phyloP scores from a whole-genome alignment of 305 asterid species.

The Solanum hybrid region DNA sequence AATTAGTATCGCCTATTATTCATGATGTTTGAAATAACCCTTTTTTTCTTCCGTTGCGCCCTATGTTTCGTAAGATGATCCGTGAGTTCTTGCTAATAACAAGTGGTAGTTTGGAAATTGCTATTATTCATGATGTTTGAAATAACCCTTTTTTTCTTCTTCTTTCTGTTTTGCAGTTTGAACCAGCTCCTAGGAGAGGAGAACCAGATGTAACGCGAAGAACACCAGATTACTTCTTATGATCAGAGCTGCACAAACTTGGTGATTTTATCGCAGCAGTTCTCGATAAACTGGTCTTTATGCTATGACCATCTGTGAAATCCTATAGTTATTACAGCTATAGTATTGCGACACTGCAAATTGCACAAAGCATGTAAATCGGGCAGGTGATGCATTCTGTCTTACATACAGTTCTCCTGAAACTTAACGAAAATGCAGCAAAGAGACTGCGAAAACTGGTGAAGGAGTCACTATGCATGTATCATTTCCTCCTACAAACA shows the following conservation, averaged over 20 bases:
- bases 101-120: neutral
- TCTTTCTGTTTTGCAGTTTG: conserved; percentile 49
- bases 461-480: neutral
- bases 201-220: conserved; percentile 95
- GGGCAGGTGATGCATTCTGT: conserved; percentile 3
- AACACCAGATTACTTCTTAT: conserved; percentile 91
- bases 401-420: neutral
- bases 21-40: too few species aligned
- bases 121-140: neutral
- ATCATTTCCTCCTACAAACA: neutral
- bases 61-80: neutral
- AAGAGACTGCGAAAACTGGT: neutral
- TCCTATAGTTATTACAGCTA: neutral
- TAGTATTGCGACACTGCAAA: neutral
- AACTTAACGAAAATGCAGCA: neutral
- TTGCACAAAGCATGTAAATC: neutral
- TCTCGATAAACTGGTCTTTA: conserved; percentile 3
- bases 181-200: conserved; percentile 98
- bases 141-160: neutral
- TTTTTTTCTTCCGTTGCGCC: neutral
- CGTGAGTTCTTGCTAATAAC: neutral
- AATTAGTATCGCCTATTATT: neutral
- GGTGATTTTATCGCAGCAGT: conserved; percentile 12
- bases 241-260: conserved; percentile 15
- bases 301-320: neutral